Evolutionary conservation across 345 rosid species (phyloP), one percentile per base, ranked within the genome.

Genomic region (Populus euphratica): DNA sequence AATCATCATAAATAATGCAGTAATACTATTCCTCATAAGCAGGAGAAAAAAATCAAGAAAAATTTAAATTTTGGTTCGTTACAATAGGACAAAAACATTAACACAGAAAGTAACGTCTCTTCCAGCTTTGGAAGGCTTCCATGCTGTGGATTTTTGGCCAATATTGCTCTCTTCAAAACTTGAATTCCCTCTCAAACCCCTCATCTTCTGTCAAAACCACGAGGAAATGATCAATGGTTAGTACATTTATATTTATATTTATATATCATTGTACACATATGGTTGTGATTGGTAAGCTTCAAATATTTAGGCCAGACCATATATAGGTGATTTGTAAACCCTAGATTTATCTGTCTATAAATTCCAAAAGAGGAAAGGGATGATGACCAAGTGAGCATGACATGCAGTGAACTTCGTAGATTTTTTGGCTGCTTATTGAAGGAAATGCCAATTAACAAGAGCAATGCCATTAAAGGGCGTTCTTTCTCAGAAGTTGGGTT

Each of bases 401-500:
- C 27, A 35, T 12, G 25, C 52, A 12, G 14, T 25, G 70, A 13
- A 21, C 47, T 64, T 64, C 44, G 23, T 20, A n/a, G 1, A 27
- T 2, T 6, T 20, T 27, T 8, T 9, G 3, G 38, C 47, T 29
- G 31, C 21, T 18, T 18, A 2, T 2, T 10, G 68, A 27, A 41
- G 41, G 33, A 36, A 13, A 39, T 61, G 29, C n/a, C 59, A 52
- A 56, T 2, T n/a, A 21, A 35, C 10, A 12, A 20, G 54, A 29
- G 6, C 21, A 47, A 65, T 56, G 61, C 75, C 75, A 63, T 43
- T 0, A 63, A 10, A 33, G 27, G 16, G 17, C 33, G 31, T 38
- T 62, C 9, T 44, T 73, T 73, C 76, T 39, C 29, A 41, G 69
- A 62, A 62, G 77, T 61, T 63, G 77, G 77, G 77, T 43, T 41